Evolutionary conservation across 1,284 basidiomycete species (phyloP).

Genomic region (Rhodotorula sp.): DNA sequence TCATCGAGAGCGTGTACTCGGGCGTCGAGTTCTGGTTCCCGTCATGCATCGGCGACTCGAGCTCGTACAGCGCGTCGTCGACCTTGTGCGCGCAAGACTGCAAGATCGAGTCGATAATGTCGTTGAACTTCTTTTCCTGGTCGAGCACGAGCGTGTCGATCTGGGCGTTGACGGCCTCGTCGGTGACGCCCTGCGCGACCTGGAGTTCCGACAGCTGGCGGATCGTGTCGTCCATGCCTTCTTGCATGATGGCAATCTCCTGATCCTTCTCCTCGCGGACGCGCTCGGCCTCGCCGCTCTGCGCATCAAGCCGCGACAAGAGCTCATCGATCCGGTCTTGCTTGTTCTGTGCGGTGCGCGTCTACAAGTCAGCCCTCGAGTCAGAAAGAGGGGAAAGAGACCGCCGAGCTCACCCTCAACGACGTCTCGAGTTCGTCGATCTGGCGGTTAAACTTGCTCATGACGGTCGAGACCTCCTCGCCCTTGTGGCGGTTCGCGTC

Average conservation of each 20-base stretch:
- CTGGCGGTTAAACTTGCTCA: constrained; percentile 94
- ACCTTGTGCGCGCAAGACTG: constrained; percentile 96
- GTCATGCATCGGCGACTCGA: constrained; percentile 88
- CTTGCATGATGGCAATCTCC: constrained; percentile 92
- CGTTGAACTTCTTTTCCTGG: constrained; percentile 95
- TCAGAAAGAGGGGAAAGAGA: constrained; percentile 20
- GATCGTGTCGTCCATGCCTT: constrained; percentile 91
- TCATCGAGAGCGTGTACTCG: constrained; percentile 96
- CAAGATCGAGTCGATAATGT: constrained; percentile 97
- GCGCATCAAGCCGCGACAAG: constrained; percentile 71
- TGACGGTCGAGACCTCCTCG: constrained; percentile 83
- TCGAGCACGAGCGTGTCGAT: constrained; percentile 97
- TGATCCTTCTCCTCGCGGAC: constrained; percentile 93
- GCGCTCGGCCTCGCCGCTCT: constrained; percentile 71
- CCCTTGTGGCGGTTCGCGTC: constrained; percentile 88
- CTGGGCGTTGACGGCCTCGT: constrained; percentile 88
- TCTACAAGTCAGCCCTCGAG: background rate
- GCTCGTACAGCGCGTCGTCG: constrained; percentile 94
- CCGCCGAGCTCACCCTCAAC: constrained; percentile 64
- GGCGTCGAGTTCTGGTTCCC: constrained; percentile 96
- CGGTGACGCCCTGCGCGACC: constrained; percentile 78
- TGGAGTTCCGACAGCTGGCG: constrained; percentile 84
- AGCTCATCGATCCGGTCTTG: constrained; percentile 93
- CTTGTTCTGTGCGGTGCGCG: constrained; percentile 62
- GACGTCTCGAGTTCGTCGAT: constrained; percentile 92